Evolutionary conservation across 208 protist genomes (phyloP).

Genomic region (Acanthamoeba healyi): DNA sequence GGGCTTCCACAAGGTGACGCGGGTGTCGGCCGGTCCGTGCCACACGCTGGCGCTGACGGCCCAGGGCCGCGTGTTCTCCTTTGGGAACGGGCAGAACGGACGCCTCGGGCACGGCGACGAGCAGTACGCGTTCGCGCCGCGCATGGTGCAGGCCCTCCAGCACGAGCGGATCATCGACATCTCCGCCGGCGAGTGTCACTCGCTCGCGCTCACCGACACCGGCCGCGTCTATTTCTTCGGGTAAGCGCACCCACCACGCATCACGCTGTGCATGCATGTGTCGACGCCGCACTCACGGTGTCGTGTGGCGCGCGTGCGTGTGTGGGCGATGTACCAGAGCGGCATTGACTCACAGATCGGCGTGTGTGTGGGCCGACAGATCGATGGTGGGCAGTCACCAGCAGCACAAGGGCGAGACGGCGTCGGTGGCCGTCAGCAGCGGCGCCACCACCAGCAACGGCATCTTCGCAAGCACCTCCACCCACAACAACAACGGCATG

Average conservation of each 20-base stretch:
- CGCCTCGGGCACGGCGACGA: background rate
- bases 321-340: background rate
- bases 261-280: background rate
- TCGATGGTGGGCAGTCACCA: background rate
- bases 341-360: background rate
- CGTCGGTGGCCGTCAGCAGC: no score
- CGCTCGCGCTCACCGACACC: background rate
- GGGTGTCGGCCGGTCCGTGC: background rate
- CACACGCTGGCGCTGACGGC: constrained; percentile 11
- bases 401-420: no score
- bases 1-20: background rate
- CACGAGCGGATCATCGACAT: background rate
- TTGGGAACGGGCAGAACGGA: constrained; percentile 8
- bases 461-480: no score
- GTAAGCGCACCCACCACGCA: background rate
- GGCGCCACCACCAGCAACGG: no score
- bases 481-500: no score
- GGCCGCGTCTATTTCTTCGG: constrained; percentile 6
- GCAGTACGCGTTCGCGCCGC: background rate
- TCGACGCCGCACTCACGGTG: background rate
- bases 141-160: background rate
- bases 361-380: background rate
- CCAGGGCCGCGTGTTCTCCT: background rate
- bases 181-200: background rate
- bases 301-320: no score